A percentile compares a stretch with the other conserved stretches of the same genome.
These are phyloP conservation scores for Ophiostoma australiae DNA, from an alignment of 2,329 filamentous ascomycete genomes.

Conservation along the genomic window DNA sequence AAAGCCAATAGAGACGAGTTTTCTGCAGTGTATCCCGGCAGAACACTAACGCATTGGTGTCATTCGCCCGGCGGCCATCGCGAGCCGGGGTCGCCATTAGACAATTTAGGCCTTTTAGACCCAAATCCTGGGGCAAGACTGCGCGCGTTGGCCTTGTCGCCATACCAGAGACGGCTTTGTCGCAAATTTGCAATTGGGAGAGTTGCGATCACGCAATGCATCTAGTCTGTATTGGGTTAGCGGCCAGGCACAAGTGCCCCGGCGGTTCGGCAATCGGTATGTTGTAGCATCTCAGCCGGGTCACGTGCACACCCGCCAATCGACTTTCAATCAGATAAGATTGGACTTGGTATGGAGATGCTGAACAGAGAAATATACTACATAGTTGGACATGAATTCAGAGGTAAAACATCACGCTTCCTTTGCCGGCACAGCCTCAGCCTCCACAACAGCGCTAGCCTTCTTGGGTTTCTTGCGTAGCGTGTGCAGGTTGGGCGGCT, in stretches of 20 bases:
- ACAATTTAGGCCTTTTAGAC: background rate
- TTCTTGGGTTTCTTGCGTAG: conserved; percentile 54
- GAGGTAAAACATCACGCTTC: background rate
- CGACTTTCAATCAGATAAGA: background rate
- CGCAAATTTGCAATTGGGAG: conserved; percentile 19
- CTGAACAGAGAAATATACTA: background rate
- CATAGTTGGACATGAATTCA: background rate
- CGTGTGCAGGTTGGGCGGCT: conserved; percentile 76
- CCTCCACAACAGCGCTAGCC: background rate
- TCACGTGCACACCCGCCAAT: conserved; percentile 18
- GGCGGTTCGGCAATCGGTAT: conserved; percentile 22
- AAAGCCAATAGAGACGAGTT: conserved; percentile 17
- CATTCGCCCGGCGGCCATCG: conserved; percentile 21
- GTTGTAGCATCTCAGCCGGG: background rate
- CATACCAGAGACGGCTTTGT: conserved; percentile 17
- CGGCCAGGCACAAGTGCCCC: conserved; percentile 6
- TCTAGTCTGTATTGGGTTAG: conserved; percentile 21
- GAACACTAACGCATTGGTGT: conserved; percentile 7
- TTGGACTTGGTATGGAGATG: background rate
- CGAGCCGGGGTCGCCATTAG: conserved; percentile 15
- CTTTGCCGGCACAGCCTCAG: background rate
- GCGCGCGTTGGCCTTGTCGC: conserved; percentile 2
- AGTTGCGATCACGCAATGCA: conserved; percentile 30
- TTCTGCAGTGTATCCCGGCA: conserved; percentile 16
- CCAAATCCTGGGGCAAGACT: conserved; percentile 6